Base-by-base conservation (phyloP, 352 stramenopile species). In the Blastocystis sp. region DNA sequence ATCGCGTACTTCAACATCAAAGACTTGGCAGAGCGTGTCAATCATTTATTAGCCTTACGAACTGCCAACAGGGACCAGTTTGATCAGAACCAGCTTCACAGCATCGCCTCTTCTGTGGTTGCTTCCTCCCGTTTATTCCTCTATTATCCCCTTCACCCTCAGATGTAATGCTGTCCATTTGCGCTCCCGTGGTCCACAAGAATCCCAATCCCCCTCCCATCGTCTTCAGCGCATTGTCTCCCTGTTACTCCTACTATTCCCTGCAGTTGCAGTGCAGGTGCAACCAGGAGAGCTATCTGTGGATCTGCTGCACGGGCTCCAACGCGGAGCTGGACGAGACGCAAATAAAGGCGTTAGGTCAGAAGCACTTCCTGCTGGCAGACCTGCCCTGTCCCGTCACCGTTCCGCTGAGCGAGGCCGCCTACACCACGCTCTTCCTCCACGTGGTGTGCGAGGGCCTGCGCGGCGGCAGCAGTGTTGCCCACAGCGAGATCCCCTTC, bases 1-100 rank as follows among this genome's bases (percentile, higher is more conserved):
- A 54, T 76, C 38, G 66, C 66, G 11, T 76, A 76, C 48, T 76
- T 76, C 66, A 76, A 76, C 24, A 40, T 76, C 28, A 76, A 24
- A 10, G 66, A 76, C 48, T 28, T 76, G 66, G 66, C 66, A 21
- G 66, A 76, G 48, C 66, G 40, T 6, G 40, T 76, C 1, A 76
- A 76, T 24, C 54, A 76, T 57, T 28, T 76, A 28, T 11, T 76
- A 3, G 24, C 38, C 9, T 38, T 76, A 34, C 4, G 48, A 57
- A 28, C 10, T 28, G n/a, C 1, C 14, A 21, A 40, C 7, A 42
- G 34, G 54, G n/a, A 52, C 19, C 34, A 76, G 42, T 76, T 76
- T 57, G 38, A 76, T 11, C n/a, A 52, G 66, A 52, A 76, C 21
- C 66, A 76, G 28, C 42, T 76, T 38, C 24, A 38, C 34, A 76